A percentile compares a stretch with the other conserved stretches of the same genome.
phyloP scores from a whole-genome alignment of 2,329 filamentous ascomycete genomes.

The Sordariomycetes sp. region DNA sequence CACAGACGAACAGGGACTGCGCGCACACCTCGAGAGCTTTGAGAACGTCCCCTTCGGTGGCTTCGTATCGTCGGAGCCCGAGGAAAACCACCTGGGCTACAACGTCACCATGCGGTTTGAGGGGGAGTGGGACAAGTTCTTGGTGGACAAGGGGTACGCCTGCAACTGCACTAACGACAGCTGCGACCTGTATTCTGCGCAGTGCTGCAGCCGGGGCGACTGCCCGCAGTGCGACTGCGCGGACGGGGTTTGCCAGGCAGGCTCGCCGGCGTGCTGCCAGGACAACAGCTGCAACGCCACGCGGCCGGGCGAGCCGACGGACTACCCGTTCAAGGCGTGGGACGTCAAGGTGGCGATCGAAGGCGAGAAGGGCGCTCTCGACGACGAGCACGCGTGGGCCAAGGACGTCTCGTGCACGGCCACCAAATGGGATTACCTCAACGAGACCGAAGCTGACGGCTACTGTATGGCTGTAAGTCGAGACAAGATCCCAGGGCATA shows the following conservation, averaged over 20 bases:
- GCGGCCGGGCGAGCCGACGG: background rate
- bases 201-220: background rate
- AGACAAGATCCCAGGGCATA: background rate
- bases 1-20: background rate
- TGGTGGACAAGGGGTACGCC: background rate
- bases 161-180: background rate
- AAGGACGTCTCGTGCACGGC: background rate
- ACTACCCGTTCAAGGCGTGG: constrained; percentile 4
- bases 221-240: background rate
- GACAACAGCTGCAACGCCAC: background rate
- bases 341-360: background rate
- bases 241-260: background rate
- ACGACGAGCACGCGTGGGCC: background rate
- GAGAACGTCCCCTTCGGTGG: background rate
- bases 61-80: background rate
- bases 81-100: constrained; percentile 2
- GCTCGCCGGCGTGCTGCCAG: constrained; percentile 3
- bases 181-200: constrained; percentile 3
- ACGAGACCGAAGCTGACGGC: background rate
- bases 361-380: constrained; percentile 1
- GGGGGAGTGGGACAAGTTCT: constrained; percentile 2
- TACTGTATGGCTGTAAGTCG: constrained; percentile 1
- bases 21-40: background rate
- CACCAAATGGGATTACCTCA: background rate
- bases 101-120: constrained; percentile 1